A percentile compares a stretch with the other conserved stretches of the same genome.
Conservation (phyloP, 2,329 filamentous ascomycete species). For the Phaeosphaeriaceae sp. region DNA sequence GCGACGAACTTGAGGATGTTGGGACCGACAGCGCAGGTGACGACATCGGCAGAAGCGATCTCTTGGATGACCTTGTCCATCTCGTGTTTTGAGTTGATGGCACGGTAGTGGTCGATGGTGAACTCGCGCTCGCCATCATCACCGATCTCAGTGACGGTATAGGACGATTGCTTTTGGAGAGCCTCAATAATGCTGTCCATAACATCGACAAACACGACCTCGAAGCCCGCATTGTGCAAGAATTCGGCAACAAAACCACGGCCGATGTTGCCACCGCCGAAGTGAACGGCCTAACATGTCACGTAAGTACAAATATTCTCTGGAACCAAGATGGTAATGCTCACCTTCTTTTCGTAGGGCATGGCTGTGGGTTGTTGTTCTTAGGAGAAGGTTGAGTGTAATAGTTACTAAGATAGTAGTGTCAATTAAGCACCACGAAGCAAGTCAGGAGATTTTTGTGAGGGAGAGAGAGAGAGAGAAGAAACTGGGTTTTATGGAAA, state of each 20-base stretch:
- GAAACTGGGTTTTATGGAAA: constrained; percentile 4
- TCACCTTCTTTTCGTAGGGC: constrained; percentile 52
- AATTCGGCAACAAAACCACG: constrained; percentile 63
- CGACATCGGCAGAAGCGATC: constrained; percentile 84
- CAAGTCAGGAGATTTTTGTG: background rate
- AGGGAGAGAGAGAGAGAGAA: constrained; percentile 3
- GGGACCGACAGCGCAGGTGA: constrained; percentile 96
- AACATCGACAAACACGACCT: constrained; percentile 96
- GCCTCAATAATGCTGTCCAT: constrained; percentile 80
- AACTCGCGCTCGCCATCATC: constrained; percentile 79
- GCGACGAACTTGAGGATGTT: constrained; percentile 97
- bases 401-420: constrained; percentile 6
- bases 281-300: constrained; percentile 56
- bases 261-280: constrained; percentile 61
- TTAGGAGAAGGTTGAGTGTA: constrained; percentile 9
- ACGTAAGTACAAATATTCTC: too few species aligned
- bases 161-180: constrained; percentile 76
- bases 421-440: constrained; percentile 23
- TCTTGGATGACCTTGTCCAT: constrained; percentile 82
- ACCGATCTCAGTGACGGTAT: constrained; percentile 93
- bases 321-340: too few species aligned
- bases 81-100: constrained; percentile 91
- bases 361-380: constrained; percentile 29
- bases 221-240: constrained; percentile 91
- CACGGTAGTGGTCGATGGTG: constrained; percentile 92